Conservation (phyloP, 805 yeast genomes). For the Nakazawaea pomicola region DNA sequence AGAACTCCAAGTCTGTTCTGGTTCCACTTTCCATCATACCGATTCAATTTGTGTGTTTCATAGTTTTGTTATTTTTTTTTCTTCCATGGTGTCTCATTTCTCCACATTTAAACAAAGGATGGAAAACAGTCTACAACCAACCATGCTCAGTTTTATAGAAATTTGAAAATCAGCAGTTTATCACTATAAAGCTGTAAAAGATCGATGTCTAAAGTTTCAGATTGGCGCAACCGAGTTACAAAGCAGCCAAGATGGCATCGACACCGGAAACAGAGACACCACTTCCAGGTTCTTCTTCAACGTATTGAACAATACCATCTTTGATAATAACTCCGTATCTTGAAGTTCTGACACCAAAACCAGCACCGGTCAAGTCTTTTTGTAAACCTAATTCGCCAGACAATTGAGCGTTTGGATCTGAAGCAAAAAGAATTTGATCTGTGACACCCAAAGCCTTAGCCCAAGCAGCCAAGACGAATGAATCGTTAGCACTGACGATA, state of each 20-base stretch:
- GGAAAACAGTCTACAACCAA: too few species aligned
- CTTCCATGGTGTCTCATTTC: too few species aligned
- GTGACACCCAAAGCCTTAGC: slow-evolving; percentile 40
- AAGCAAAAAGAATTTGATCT: slow-evolving; percentile 48
- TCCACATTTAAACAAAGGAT: too few species aligned
- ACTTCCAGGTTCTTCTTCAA: slow-evolving; percentile 39
- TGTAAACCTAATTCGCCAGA: slow-evolving; percentile 56
- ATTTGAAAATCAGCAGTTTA: not conserved
- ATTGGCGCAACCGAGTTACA: slow-evolving; percentile 9
- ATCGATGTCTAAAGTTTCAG: not conserved
- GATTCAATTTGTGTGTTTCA: too few species aligned
- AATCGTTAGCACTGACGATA: slow-evolving; percentile 36
- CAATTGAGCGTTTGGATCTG: slow-evolving; percentile 61
- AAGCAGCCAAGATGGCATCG: slow-evolving; percentile 32
- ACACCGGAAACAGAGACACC: slow-evolving; percentile 41
- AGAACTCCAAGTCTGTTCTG: too few species aligned
- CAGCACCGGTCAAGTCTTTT: slow-evolving; percentile 46
- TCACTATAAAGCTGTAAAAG: not conserved
- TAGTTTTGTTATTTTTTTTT: too few species aligned
- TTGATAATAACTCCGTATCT: slow-evolving; percentile 73
- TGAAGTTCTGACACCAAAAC: slow-evolving; percentile 54
- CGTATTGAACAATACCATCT: slow-evolving; percentile 25
- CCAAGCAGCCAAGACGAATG: slow-evolving; percentile 41
- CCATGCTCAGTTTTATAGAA: too few species aligned
- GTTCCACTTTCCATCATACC: too few species aligned